Evolutionary conservation across 768 basidiomycete species (phyloP).

Genomic region (Psilocybe tampanensis): DNA sequence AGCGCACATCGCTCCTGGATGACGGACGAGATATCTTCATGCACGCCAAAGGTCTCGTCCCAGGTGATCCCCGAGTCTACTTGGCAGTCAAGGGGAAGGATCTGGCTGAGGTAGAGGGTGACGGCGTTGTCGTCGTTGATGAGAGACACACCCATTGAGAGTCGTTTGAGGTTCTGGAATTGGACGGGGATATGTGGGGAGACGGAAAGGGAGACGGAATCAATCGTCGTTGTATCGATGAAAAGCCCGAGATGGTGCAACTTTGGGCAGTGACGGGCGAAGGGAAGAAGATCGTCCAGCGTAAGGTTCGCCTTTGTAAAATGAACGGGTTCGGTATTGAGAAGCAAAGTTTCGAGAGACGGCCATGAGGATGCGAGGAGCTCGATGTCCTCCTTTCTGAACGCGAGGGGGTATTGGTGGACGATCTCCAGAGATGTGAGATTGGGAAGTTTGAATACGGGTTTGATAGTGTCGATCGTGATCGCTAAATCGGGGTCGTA

Average conservation of each 20-base stretch:
- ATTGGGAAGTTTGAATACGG: slow-evolving; percentile 35
- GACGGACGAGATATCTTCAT: slow-evolving; percentile 7
- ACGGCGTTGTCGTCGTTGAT: slow-evolving; percentile 44
- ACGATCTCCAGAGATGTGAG: slow-evolving; percentile 37
- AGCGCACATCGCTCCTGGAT: slow-evolving; percentile 24
- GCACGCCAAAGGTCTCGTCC: slow-evolving; percentile 27
- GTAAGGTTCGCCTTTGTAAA: slow-evolving; percentile 34
- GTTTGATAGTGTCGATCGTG: slow-evolving; percentile 35
- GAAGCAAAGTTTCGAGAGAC: slow-evolving; percentile 40
- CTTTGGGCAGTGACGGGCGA: slow-evolving; percentile 41
- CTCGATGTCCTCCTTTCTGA: slow-evolving; percentile 46
- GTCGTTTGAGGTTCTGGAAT: slow-evolving; percentile 33
- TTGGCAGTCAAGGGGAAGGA: slow-evolving; percentile 46
- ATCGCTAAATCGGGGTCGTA: slow-evolving; percentile 29
- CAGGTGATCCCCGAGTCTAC: slow-evolving; percentile 49
- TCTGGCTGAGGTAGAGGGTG: slow-evolving; percentile 54
- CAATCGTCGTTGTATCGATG: slow-evolving; percentile 33
- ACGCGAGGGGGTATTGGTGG: slow-evolving; percentile 39
- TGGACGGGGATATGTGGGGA: slow-evolving; percentile 20
- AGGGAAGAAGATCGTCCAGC: slow-evolving; percentile 40
- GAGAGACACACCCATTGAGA: slow-evolving; percentile 55
- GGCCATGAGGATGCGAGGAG: slow-evolving; percentile 48
- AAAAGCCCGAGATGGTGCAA: slow-evolving; percentile 44
- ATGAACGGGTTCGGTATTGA: slow-evolving; percentile 49
- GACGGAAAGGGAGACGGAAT: slow-evolving; percentile 19